A percentile compares a stretch with the other conserved stretches of the same genome.
Evolutionary conservation across 257 asterid genomes (phyloP).

Genomic region (Capsicum rhomboideum): DNA sequence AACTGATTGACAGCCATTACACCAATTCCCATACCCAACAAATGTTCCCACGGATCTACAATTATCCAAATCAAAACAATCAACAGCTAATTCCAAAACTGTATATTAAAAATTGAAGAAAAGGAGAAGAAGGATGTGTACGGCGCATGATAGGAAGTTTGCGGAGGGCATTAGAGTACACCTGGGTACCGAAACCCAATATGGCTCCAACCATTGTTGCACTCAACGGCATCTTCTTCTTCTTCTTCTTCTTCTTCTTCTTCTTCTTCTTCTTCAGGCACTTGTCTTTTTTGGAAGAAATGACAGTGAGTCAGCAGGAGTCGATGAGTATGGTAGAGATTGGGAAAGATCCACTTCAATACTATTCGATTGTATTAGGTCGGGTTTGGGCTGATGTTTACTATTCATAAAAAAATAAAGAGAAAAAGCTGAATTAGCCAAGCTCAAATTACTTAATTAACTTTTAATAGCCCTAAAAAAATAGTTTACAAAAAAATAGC

Average conservation of each 20-base stretch:
- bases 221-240: slow-evolving; percentile 52
- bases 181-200: slow-evolving; percentile 81
- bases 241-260: too few species aligned
- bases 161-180: slow-evolving; percentile 97
- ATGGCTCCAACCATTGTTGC: slow-evolving; percentile 86
- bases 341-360: not conserved
- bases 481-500: too few species aligned
- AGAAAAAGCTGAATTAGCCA: too few species aligned
- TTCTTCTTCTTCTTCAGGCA: too few species aligned
- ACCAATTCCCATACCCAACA: slow-evolving; percentile 94
- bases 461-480: too few species aligned
- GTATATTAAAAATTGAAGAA: not conserved
- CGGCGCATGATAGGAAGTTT: slow-evolving; percentile 99
- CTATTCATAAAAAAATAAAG: too few species aligned
- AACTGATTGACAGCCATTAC: slow-evolving; percentile 69
- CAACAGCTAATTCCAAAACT: not conserved
- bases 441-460: too few species aligned
- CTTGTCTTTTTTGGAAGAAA: too few species aligned
- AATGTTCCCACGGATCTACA: slow-evolving; percentile 99
- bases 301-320: too few species aligned
- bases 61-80: not conserved
- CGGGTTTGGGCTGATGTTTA: not conserved
- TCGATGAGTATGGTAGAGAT: too few species aligned
- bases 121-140: slow-evolving; percentile 6
- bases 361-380: not conserved